These are phyloP conservation scores for Sarocladium brachiariae DNA, from an alignment of 2,329 filamentous ascomycete genomes.

Conservation along the genomic window DNA sequence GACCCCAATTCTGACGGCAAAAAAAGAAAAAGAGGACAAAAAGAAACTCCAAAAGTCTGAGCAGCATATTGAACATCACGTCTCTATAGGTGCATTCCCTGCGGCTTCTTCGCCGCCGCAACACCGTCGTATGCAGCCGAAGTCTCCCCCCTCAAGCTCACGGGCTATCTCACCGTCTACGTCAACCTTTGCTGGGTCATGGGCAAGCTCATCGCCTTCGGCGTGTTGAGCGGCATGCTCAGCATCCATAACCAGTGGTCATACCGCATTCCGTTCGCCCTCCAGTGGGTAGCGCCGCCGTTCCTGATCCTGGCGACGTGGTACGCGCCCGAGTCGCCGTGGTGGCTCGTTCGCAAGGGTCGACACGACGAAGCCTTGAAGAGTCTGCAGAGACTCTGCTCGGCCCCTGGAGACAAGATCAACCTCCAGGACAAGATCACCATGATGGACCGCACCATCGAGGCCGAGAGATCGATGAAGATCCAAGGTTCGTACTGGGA, in stretches of 20 bases:
- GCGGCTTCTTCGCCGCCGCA: conserved; percentile 25
- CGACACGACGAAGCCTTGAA: conserved; percentile 19
- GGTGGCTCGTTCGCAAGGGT: conserved; percentile 23
- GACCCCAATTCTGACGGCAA: too few relatives aligned
- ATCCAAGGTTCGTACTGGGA: conserved; percentile 29
- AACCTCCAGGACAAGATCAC: conserved; percentile 20
- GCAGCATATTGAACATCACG: too few relatives aligned
- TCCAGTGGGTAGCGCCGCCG: conserved; percentile 28
- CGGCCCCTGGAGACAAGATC: conserved; percentile 21
- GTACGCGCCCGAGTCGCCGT: conserved; percentile 20
- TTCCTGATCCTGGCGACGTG: conserved; percentile 21
- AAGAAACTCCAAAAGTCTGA: too few relatives aligned
- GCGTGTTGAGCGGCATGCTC: background rate
- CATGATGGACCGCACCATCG: conserved; percentile 28
- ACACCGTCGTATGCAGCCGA: conserved; percentile 32
- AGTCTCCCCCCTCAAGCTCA: conserved; percentile 22
- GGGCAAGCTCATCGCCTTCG: background rate
- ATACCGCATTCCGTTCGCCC: conserved; percentile 23
- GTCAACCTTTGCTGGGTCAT: conserved; percentile 17
- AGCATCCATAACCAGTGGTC: background rate
- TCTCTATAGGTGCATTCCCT: background rate
- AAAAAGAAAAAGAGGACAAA: too few relatives aligned
- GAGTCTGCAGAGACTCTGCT: conserved; percentile 34
- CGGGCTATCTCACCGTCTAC: conserved; percentile 29
- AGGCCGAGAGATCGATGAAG: conserved; percentile 15